phyloP scores from a whole-genome alignment of 2,329 filamentous ascomycete genomes.

The Plectosphaerella sp. region DNA sequence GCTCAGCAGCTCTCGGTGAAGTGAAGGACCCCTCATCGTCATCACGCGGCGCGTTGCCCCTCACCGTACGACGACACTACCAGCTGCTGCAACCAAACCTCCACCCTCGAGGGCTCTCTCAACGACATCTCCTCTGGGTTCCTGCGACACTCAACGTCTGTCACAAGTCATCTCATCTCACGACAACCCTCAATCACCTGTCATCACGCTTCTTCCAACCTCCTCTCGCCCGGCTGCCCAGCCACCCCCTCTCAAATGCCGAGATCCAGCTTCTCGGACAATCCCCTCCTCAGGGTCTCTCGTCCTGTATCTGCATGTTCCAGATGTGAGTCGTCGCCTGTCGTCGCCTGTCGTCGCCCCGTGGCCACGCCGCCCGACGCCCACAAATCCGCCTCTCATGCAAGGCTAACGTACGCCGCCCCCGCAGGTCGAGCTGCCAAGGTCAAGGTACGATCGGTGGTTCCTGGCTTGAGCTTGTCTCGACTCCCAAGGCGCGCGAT shows the following conservation, averaged over 20 bases:
- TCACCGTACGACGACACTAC: too few species aligned
- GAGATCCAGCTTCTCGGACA: constrained; percentile 44
- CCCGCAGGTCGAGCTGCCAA: constrained; percentile 73
- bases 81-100: too few species aligned
- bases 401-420: constrained; percentile 8
- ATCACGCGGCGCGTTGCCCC: too few species aligned
- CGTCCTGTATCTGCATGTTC: constrained; percentile 77
- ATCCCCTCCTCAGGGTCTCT: constrained; percentile 67
- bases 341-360: constrained; percentile 16
- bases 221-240: too few species aligned
- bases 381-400: constrained; percentile 5
- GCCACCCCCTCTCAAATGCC: constrained; percentile 25
- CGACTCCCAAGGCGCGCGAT: background rate
- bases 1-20: too few species aligned
- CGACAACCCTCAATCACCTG: background rate
- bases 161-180: background rate
- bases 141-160: too few species aligned
- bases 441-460: constrained; percentile 63
- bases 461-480: background rate
- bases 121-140: too few species aligned
- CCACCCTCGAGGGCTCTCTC: too few species aligned
- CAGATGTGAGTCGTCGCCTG: constrained; percentile 50
- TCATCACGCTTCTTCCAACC: background rate
- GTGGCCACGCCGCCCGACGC: constrained; percentile 6
- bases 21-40: too few species aligned